Base-by-base conservation (phyloP, 306 rosid genomes). In the Dalbergia oliveri region DNA sequence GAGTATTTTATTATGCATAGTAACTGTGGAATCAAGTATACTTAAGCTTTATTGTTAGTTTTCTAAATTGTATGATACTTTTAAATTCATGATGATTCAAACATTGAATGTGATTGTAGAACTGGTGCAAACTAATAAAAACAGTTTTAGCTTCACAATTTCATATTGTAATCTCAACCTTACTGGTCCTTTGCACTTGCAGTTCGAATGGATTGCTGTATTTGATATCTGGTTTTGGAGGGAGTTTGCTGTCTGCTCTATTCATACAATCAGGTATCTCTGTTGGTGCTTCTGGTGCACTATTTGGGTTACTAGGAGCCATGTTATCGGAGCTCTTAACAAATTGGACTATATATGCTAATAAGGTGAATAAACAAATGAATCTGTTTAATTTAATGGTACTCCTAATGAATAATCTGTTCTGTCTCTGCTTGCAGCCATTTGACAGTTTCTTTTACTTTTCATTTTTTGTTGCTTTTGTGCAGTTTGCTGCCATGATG, bases 241-340 rank as follows among this genome's bases (percentile, higher is more conserved):
- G 98, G 66, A 91, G 92, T 84, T 82, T 93, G 84, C 73, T 90
- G 68, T 93, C 98, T 8, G 83, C 94, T 65, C 86, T 93, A 54
- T 91, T 93, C 79, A 83, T 91, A 68, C 79, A 85, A 79, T 62
- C 80, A 49, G 90, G 88, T 19, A 91, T 93, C 54, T 93, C 98
- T 6, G 98, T 93, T 73, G 98, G 98, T 80, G 97, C 98, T 80
- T 93, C 98, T 5, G 98, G 98, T 65, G 98, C 97, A 69, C 87
- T 91, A 54, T 93, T 93, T 85, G 98, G 98, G 69, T 88, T 93
- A 67, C 81, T 91, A 3, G 98, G 98, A 67, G 94, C 91, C 74
- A 93, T 93, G 98, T 88, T 93, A 53, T 93, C 98, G 0, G 97
- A 93, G 91, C 91, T 93, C 58, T 81, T 93, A 37, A 86, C 90